Evolutionary conservation across 768 basidiomycete species (phyloP).

Genomic region (Boletus rufocinnamomeus): DNA sequence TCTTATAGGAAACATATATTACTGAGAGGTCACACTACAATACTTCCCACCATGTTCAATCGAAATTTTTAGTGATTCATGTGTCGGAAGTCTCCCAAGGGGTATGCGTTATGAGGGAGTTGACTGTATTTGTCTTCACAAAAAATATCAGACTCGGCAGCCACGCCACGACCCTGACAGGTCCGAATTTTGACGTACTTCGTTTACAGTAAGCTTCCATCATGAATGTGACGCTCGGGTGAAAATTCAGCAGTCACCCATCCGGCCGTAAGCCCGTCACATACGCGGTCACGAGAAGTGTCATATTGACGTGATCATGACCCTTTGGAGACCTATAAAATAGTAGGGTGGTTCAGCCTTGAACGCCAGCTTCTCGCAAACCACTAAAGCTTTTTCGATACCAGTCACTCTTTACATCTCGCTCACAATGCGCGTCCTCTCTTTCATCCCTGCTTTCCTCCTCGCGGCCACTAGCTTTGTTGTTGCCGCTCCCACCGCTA

Average conservation of each 20-base stretch:
- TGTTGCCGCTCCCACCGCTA: constrained; percentile 11
- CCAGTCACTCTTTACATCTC: constrained; percentile 18
- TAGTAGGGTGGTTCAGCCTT: not conserved
- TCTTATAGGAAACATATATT: no score
- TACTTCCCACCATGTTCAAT: no score
- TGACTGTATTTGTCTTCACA: no score
- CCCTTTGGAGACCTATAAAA: constrained; percentile 8
- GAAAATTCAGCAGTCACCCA: not conserved
- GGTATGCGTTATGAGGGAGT: no score
- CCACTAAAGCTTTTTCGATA: not conserved
- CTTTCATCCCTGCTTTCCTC: constrained; percentile 24
- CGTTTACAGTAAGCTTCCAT: not conserved
- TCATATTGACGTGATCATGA: not conserved
- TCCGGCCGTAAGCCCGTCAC: no score
- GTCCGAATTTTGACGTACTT: not conserved
- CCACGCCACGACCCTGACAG: not conserved
- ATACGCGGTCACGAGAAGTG: no score
- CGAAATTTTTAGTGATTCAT: no score
- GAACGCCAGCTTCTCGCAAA: not conserved
- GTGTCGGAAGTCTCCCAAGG: no score
- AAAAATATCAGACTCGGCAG: not conserved
- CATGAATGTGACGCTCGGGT: not conserved
- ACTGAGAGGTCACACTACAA: no score
- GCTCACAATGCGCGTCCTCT: constrained; percentile 29
- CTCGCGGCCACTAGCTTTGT: constrained; percentile 20